phyloP scores from a whole-genome alignment of 305 asterid species.

The Coffea humblotiana region DNA sequence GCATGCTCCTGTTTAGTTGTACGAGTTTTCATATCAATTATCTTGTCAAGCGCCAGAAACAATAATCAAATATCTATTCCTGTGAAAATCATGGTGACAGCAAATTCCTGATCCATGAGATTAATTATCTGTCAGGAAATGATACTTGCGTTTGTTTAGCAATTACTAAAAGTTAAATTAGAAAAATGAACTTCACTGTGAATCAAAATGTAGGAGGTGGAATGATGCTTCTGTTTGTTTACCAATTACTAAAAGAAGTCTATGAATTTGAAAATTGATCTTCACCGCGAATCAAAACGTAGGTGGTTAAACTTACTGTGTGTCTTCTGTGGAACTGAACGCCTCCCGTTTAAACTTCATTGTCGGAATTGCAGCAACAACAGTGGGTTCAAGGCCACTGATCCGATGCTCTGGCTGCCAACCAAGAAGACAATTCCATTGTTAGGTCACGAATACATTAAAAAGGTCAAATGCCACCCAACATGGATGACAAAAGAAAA shows the following conservation, averaged over 20 bases:
- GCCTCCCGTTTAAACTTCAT: conserved; percentile 73
- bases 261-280: neutral
- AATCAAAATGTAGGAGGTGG: conserved; percentile 7
- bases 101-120: neutral
- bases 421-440: conserved; percentile 5
- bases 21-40: neutral
- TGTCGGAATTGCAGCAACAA: conserved; percentile 81
- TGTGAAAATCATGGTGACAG: neutral
- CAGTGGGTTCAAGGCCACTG: conserved; percentile 67
- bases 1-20: neutral
- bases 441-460: conserved; percentile 2
- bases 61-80: neutral
- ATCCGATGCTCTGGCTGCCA: conserved; percentile 65
- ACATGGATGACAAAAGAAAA: neutral
- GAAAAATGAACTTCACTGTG: neutral
- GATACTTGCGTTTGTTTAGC: neutral
- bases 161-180: no score
- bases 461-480: neutral
- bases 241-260: no score
- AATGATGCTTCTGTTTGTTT: no score
- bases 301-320: conserved; percentile 56
- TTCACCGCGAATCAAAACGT: neutral
- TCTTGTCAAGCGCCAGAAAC: neutral
- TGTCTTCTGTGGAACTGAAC: conserved; percentile 64
- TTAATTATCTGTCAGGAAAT: neutral